These are phyloP conservation scores for Pestalotiopsis sp. DNA, from an alignment of 2,329 filamentous ascomycete species.

Conservation along the genomic window DNA sequence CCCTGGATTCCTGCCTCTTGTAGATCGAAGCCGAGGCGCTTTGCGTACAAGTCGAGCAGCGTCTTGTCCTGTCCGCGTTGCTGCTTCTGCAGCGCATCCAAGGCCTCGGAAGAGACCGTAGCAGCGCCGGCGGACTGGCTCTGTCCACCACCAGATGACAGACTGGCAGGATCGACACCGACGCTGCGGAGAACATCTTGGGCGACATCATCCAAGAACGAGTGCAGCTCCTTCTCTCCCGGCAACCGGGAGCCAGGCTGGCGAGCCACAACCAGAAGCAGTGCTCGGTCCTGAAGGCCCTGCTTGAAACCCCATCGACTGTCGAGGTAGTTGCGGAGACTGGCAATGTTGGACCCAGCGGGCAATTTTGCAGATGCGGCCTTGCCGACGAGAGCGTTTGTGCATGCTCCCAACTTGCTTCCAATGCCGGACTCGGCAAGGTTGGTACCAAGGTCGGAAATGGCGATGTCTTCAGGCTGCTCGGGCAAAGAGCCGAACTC, in stretches of 20 bases:
- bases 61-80: conserved; percentile 7
- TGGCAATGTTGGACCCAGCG: conserved; percentile 5
- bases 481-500: conserved; percentile 45
- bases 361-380: conserved; percentile 17
- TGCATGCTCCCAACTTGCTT: conserved; percentile 28
- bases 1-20: not conserved
- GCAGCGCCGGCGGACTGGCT: not conserved
- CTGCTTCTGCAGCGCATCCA: conserved; percentile 11
- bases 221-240: conserved; percentile 11
- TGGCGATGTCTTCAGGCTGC: conserved; percentile 38
- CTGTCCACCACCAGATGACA: not conserved
- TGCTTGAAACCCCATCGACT: conserved; percentile 12
- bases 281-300: conserved; percentile 10
- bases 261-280: conserved; percentile 4
- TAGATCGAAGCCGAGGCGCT: conserved; percentile 9
- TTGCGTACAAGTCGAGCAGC: conserved; percentile 14
- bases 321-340: conserved; percentile 12
- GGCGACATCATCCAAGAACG: conserved; percentile 9
- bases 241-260: conserved; percentile 7
- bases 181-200: conserved; percentile 6
- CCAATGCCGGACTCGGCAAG: conserved; percentile 33
- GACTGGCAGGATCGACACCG: conserved; percentile 5
- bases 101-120: conserved; percentile 9
- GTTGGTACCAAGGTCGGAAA: conserved; percentile 32
- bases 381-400: conserved; percentile 23